Evolutionary conservation across 257 asterid species (phyloP).

Genomic region (Penstemon barbatus): DNA sequence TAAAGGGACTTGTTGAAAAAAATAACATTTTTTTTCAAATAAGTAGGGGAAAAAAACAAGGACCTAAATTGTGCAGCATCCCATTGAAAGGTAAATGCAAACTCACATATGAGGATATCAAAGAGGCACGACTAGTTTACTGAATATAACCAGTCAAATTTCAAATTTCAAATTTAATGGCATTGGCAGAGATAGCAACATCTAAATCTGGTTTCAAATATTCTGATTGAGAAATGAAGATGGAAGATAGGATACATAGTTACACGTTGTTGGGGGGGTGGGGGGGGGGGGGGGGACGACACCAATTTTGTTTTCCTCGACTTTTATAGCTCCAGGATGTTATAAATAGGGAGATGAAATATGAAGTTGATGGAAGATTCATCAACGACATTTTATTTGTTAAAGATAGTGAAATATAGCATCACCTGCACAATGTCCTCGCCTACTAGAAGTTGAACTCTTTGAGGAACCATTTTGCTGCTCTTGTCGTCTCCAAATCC

Average conservation of each 20-base stretch:
- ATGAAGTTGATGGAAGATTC: background rate
- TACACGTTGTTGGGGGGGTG: background rate
- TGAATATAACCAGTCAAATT: slow-evolving; percentile 1
- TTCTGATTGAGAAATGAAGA: background rate
- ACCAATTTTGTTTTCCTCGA: background rate
- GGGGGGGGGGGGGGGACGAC: background rate
- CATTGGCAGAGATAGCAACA: slow-evolving; percentile 8
- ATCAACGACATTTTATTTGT: background rate
- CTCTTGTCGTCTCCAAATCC: slow-evolving; percentile 99
- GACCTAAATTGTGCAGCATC: background rate
- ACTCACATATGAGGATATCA: background rate
- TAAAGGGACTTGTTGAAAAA: background rate
- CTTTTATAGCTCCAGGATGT: background rate
- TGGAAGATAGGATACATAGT: slow-evolving; percentile 1
- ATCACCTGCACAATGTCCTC: slow-evolving; percentile 88
- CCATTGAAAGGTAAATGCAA: slow-evolving; percentile 14
- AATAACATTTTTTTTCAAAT: background rate
- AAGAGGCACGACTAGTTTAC: too few relatives aligned
- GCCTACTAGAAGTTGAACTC: slow-evolving; percentile 84
- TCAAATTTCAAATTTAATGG: background rate
- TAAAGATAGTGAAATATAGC: slow-evolving; percentile 24
- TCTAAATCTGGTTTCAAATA: background rate
- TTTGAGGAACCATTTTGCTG: slow-evolving; percentile 99
- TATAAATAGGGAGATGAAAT: background rate
- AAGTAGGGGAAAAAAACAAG: background rate